A percentile compares a stretch with the other conserved stretches of the same genome.
Conservation (phyloP, 2,329 filamentous ascomycete genomes). For the Aureobasidium leucospermi region DNA sequence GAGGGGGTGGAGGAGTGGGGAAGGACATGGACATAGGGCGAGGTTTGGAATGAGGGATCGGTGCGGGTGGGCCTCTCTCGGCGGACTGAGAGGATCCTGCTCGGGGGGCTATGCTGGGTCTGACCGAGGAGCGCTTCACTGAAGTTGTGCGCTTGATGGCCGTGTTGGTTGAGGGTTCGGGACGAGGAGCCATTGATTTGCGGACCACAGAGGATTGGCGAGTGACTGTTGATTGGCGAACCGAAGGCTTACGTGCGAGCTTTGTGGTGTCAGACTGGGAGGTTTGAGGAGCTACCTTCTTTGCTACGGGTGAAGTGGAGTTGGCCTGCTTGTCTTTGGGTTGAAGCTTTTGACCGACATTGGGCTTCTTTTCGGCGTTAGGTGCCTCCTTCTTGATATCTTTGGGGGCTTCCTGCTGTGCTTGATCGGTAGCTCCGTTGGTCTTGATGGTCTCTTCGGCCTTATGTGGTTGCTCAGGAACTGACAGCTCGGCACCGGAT, state of each 20-base stretch:
- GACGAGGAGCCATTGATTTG: not conserved
- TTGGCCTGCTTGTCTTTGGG: not conserved
- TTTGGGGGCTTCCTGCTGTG: not conserved
- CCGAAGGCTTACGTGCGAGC: constrained; percentile 15
- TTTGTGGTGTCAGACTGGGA: not conserved
- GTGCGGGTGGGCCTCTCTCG: constrained; percentile 15
- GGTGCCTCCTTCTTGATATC: not conserved
- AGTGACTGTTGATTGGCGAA: constrained; percentile 15
- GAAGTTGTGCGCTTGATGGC: constrained; percentile 1
- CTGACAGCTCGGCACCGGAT: not conserved
- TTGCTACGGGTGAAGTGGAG: not conserved
- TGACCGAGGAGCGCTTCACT: not conserved
- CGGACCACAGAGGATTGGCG: not conserved
- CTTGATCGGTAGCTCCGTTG: not conserved
- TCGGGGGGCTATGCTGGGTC: constrained; percentile 13
- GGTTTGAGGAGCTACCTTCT: constrained; percentile 37
- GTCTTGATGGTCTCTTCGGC: not conserved
- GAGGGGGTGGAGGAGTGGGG: constrained; percentile 38
- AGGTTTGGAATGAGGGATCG: constrained; percentile 35
- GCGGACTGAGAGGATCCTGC: constrained; percentile 18
- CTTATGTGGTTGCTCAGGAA: not conserved
- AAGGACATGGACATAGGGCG: constrained; percentile 42
- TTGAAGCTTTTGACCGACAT: not conserved
- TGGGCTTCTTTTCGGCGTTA: not conserved
- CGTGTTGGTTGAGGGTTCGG: not conserved